Conservation (phyloP, 2,329 filamentous ascomycete species). For the Scytalidium sp. region DNA sequence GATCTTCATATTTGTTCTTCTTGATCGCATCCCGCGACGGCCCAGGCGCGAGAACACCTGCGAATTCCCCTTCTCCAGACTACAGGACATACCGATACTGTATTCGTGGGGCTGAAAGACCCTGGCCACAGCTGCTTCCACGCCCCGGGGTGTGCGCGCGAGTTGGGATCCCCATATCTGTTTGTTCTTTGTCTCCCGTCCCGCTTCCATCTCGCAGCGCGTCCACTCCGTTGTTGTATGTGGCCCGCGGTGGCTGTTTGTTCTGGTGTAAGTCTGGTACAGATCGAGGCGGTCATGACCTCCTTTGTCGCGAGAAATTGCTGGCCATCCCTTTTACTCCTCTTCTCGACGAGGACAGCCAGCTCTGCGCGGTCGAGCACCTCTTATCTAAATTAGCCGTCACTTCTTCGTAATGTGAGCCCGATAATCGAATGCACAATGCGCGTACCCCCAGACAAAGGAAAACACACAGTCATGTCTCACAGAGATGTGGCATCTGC, state of each 20-base stretch:
- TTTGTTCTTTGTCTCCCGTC: no score
- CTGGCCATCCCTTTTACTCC: neutral
- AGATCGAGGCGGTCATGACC: neutral
- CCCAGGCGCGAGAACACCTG: no score
- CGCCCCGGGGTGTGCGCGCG: no score
- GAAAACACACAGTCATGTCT: conserved; percentile 16
- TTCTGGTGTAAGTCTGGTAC: neutral
- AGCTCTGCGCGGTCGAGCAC: neutral
- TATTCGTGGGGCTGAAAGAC: no score
- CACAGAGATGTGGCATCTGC: conserved; percentile 28
- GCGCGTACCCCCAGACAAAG: conserved; percentile 29
- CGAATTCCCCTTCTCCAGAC: no score
- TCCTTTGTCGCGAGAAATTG: neutral
- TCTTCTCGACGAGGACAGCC: neutral
- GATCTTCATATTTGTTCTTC: no score
- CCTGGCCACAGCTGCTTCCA: no score
- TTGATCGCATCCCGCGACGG: no score
- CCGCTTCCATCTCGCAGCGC: neutral
- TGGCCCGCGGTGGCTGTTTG: no score
- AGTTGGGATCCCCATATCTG: no score
- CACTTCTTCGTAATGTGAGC: neutral
- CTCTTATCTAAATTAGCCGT: neutral
- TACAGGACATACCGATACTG: no score
- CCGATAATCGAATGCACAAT: conserved; percentile 12
- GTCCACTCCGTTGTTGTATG: neutral